Percentiles rank a stretch among this genome's conserved stretches.
These are phyloP conservation scores for Aspergillus arachidicola DNA, from an alignment of 2,329 filamentous ascomycete species.

Conservation along the genomic window DNA sequence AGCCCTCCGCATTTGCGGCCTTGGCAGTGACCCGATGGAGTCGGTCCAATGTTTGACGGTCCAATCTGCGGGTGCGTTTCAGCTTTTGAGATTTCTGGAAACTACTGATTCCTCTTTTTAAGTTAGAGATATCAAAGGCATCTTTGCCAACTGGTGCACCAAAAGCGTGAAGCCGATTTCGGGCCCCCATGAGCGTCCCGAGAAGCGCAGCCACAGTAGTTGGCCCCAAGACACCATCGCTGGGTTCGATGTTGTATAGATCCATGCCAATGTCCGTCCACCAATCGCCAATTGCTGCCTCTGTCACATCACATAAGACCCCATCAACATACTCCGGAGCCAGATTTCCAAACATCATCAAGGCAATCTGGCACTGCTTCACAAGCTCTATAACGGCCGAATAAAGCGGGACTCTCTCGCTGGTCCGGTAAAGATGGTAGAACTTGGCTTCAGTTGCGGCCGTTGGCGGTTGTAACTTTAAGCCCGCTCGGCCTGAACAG, in stretches of 20 bases:
- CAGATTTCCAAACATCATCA: conserved; percentile 85
- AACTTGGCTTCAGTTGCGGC: conserved; percentile 88
- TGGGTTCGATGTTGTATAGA: conserved; percentile 88
- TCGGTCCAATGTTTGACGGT: conserved; percentile 78
- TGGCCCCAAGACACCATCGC: conserved; percentile 88
- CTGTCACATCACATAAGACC: conserved; percentile 88
- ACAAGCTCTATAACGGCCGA: conserved; percentile 84
- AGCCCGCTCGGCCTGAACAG: conserved; percentile 84
- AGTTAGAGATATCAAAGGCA: conserved; percentile 80
- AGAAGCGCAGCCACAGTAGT: conserved; percentile 87
- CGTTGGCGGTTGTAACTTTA: conserved; percentile 77
- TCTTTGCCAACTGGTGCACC: conserved; percentile 87
- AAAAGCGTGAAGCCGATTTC: conserved; percentile 83
- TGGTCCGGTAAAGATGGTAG: conserved; percentile 83
- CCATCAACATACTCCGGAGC: conserved; percentile 90
- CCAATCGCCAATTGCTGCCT: conserved; percentile 89
- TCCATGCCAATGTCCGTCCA: conserved; percentile 93
- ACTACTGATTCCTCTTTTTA: conserved; percentile 79
- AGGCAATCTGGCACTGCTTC: conserved; percentile 84
- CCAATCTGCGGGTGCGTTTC: conserved; percentile 74
- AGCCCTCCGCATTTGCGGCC: conserved; percentile 83
- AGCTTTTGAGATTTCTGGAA: conserved; percentile 91
- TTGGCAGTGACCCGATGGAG: conserved; percentile 86
- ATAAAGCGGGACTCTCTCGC: conserved; percentile 76
- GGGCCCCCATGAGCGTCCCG: conserved; percentile 83